Evolutionary conservation across 768 basidiomycete species (phyloP), one percentile per base, ranked within the genome.

Genomic region (Gloeopeniophorella convolvens): DNA sequence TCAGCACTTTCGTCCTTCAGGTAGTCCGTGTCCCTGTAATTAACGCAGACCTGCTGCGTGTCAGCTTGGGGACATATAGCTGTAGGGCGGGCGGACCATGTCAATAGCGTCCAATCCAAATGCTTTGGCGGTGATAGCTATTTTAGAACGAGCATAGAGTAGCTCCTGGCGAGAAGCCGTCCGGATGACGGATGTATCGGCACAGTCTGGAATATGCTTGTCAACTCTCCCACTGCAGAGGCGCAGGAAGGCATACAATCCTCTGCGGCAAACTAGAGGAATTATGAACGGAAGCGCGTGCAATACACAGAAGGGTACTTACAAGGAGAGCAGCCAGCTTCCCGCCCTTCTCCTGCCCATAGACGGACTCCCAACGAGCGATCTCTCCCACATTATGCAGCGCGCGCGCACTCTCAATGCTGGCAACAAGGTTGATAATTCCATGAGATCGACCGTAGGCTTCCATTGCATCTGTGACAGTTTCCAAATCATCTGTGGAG

Each of bases 21-120:
- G 51, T 77, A 77, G 13, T 75, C 72, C 9, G 70, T 59, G 60
- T 93, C 82, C 60, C 84, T 86, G 68, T 92, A 94, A 61, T 93
- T 83, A 30, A 93, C 81, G 60, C 90, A 93, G 8, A 94, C 89
- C 87, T 90, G 48, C 46, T 3, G 15, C 10, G 26, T 11, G 42
- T 56, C 15, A 42, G 27, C 16, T 15, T 24, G 21, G 35, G 20
- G 11, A 18, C 18, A 18, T n/a, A 27, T 9, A 39, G 6, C 7
- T 32, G 13, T 16, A 36, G 28, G 24, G 27, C 2, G 12, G 4
- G 4, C 52, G 3, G 36, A 86, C 94, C 87, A 96, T 88, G 65
- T 97, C 94, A 59, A 97, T 89, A 2, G 92, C 88, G 18, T 84
- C 79, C 7, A 96, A 71, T 0, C 78, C 79, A 59, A 84, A 91